Conservation (phyloP, 2,329 filamentous ascomycete genomes). For the Diaporthe citrichinensis region DNA sequence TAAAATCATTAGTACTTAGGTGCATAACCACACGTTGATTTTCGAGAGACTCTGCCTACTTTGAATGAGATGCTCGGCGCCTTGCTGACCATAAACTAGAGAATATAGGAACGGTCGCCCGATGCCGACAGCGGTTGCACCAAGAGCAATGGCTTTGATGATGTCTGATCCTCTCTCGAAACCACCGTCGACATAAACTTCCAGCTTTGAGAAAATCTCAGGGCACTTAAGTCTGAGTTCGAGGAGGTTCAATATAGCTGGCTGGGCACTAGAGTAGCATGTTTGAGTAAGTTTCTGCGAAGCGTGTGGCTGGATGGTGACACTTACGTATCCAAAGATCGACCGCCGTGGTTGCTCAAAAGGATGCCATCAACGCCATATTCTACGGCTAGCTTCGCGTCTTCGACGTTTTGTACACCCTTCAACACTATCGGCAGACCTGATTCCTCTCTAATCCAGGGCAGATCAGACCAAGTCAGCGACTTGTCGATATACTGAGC, state of each 20-base stretch:
- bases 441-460: slow-evolving; percentile 63
- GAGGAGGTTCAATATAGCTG: slow-evolving; percentile 54
- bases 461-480: slow-evolving; percentile 66
- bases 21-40: fast-evolving
- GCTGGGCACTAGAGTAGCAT: not conserved
- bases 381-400: slow-evolving; percentile 64
- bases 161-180: slow-evolving; percentile 69
- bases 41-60: not conserved
- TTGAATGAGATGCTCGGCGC: slow-evolving; percentile 29
- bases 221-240: slow-evolving; percentile 67
- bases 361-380: slow-evolving; percentile 50
- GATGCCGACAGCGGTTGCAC: slow-evolving; percentile 67
- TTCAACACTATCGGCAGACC: slow-evolving; percentile 69
- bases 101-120: slow-evolving; percentile 48
- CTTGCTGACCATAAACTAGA: slow-evolving; percentile 31
- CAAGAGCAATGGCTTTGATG: slow-evolving; percentile 68
- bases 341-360: slow-evolving; percentile 38
- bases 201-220: slow-evolving; percentile 62
- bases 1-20: not conserved
- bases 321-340: slow-evolving; percentile 31
- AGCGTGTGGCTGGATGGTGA: not conserved
- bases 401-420: slow-evolving; percentile 69
- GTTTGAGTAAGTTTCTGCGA: not conserved
- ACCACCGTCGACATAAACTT: slow-evolving; percentile 69
- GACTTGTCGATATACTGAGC: slow-evolving; percentile 65